Percentiles rank a stretch among this genome's conserved stretches.
phyloP scores from a whole-genome alignment of 345 rosid genomes.

The Eucalyptus pauciflora region DNA sequence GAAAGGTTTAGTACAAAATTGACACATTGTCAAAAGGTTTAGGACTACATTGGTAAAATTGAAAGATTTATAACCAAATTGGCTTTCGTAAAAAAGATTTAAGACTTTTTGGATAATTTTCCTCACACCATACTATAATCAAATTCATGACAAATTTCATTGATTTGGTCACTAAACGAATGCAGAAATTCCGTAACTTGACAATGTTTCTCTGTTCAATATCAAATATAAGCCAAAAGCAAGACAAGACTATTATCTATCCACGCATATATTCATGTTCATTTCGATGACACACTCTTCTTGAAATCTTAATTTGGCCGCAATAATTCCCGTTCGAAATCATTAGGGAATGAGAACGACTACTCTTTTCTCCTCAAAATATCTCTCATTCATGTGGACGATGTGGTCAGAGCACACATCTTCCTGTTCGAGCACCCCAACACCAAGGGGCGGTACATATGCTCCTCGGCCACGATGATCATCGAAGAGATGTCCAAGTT shows the following conservation, averaged over 20 bases:
- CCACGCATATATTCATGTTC: background rate
- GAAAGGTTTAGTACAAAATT: no score
- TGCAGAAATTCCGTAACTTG: background rate
- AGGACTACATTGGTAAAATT: no score
- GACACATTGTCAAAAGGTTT: no score
- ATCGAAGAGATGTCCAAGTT: slow-evolving; percentile 4
- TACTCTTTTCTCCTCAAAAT: background rate
- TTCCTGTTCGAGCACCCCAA: slow-evolving; percentile 16
- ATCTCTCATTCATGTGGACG: slow-evolving; percentile 23
- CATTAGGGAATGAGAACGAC: background rate
- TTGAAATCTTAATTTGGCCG: background rate
- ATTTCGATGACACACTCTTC: background rate
- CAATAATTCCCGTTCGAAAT: background rate
- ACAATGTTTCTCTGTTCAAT: background rate
- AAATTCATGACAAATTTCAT: no score
- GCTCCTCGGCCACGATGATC: slow-evolving; percentile 6
- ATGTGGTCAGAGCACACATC: background rate
- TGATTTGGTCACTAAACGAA: no score
- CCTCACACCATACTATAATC: no score
- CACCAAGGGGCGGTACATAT: slow-evolving; percentile 24
- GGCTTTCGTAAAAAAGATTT: no score
- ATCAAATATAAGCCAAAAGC: background rate
- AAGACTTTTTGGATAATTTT: no score
- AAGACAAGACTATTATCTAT: background rate
- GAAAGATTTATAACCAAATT: no score